Percentiles rank a stretch among this genome's conserved stretches.
phyloP scores from a whole-genome alignment of 2,329 filamentous ascomycete genomes.

The Nemania sp. region DNA sequence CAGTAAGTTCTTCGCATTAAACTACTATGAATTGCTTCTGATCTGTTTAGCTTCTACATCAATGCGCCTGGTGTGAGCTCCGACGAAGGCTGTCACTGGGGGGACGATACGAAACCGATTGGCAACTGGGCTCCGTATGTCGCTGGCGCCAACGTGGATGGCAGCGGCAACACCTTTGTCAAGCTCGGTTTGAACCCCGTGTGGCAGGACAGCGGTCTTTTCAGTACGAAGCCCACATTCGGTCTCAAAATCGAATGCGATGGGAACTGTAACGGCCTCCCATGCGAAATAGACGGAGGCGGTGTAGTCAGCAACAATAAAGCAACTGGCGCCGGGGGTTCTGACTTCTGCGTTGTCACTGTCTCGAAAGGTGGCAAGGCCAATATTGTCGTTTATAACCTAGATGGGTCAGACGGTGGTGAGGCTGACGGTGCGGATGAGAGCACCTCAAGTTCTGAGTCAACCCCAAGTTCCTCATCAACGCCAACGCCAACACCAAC shows the following conservation, averaged over 20 bases:
- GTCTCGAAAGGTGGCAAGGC: slow-evolving; percentile 69
- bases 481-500: slow-evolving; percentile 32
- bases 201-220: slow-evolving; percentile 62
- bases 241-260: slow-evolving; percentile 73
- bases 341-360: slow-evolving; percentile 77
- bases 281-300: slow-evolving; percentile 66
- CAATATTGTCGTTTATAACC: slow-evolving; percentile 65
- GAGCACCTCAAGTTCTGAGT: slow-evolving; percentile 28
- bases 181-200: slow-evolving; percentile 82
- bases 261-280: slow-evolving; percentile 71
- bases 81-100: slow-evolving; percentile 72
- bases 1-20: slow-evolving; percentile 60
- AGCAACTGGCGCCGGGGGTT: slow-evolving; percentile 67
- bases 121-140: slow-evolving; percentile 82
- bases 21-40: slow-evolving; percentile 9
- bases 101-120: slow-evolving; percentile 61
- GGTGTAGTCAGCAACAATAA: slow-evolving; percentile 60
- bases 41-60: slow-evolving; percentile 67
- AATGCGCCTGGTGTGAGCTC: slow-evolving; percentile 70
- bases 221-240: slow-evolving; percentile 63
- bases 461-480: slow-evolving; percentile 34
- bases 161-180: slow-evolving; percentile 68
- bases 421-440: slow-evolving; percentile 27
- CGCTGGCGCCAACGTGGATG: slow-evolving; percentile 72
- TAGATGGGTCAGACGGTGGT: slow-evolving; percentile 49